These are phyloP conservation scores for Danielozyma ontarioensis DNA, from an alignment of 805 yeast species.

Conservation along the genomic window DNA sequence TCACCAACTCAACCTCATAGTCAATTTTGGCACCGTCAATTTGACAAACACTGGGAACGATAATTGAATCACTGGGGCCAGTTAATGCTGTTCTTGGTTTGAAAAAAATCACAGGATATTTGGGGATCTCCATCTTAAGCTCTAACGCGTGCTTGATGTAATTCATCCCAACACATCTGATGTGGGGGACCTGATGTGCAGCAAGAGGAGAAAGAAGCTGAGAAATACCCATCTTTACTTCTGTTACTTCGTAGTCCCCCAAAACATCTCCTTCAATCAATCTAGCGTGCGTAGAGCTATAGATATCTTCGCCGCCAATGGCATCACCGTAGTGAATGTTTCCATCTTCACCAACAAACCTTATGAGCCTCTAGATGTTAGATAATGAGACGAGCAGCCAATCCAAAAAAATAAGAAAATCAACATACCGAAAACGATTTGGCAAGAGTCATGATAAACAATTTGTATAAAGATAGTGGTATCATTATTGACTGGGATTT, in stretches of 20 bases:
- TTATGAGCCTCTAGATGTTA: slow-evolving; percentile 21
- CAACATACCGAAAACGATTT: background rate
- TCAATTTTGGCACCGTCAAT: slow-evolving; percentile 31
- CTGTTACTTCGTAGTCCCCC: slow-evolving; percentile 1
- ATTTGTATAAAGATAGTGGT: too few relatives aligned
- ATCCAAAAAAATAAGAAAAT: background rate
- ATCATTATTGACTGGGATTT: too few relatives aligned
- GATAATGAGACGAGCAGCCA: background rate
- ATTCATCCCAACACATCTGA: slow-evolving; percentile 49
- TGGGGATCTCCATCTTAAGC: slow-evolving; percentile 36
- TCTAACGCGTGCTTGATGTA: slow-evolving; percentile 41
- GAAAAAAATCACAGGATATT: slow-evolving; percentile 46
- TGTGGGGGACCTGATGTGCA: slow-evolving; percentile 28
- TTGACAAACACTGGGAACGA: slow-evolving; percentile 37
- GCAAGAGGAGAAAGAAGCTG: slow-evolving; percentile 38
- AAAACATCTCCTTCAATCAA: slow-evolving; percentile 9
- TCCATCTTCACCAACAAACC: slow-evolving; percentile 45
- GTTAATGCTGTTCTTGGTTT: slow-evolving; percentile 44
- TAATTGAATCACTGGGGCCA: slow-evolving; percentile 39
- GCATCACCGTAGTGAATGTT: slow-evolving; percentile 35
- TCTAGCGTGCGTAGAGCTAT: slow-evolving; percentile 10
- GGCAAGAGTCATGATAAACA: background rate
- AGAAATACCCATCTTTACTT: slow-evolving; percentile 10
- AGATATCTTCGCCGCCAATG: slow-evolving; percentile 30
- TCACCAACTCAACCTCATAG: slow-evolving; percentile 51